A percentile compares a stretch with the other conserved stretches of the same genome.
Evolutionary conservation across 345 rosid species (phyloP).

Genomic region (Draba incana): DNA sequence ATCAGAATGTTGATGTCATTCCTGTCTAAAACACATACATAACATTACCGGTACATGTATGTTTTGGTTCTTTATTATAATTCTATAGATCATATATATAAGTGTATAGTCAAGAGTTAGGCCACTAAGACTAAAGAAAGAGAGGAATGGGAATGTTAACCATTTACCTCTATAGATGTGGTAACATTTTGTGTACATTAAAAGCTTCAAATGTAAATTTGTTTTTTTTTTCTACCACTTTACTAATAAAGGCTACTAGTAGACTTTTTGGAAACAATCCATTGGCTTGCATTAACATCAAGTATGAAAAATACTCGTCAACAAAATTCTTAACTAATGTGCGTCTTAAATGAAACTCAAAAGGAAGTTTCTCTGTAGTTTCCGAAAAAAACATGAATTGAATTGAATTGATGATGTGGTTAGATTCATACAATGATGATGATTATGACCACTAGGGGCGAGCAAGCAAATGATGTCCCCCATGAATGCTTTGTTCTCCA

Average conservation of each 20-base stretch:
- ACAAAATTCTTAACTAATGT: not conserved
- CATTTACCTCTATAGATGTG: conserved; percentile 1
- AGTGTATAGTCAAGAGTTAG: conserved; percentile 29
- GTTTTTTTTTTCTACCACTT: not conserved
- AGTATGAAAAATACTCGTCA: not conserved
- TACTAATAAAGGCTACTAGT: no score
- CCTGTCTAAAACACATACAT: conserved; percentile 58
- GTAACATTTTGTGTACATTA: conserved; percentile 26
- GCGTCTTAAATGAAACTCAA: not conserved
- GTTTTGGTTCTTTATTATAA: conserved; percentile 26
- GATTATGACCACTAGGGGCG: not conserved
- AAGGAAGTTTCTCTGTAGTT: not conserved
- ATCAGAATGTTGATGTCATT: conserved; percentile 68
- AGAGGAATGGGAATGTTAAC: not conserved
- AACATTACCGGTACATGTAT: conserved; percentile 9
- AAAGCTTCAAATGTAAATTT: conserved; percentile 29
- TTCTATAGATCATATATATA: conserved; percentile 3
- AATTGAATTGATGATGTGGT: no score
- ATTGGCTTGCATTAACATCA: not conserved
- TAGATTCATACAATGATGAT: no score
- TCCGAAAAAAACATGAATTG: not conserved
- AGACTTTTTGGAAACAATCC: not conserved
- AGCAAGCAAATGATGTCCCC: not conserved
- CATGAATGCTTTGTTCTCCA: conserved; percentile 1
- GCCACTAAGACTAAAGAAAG: not conserved